These are phyloP conservation scores for Schoenoplectus tabernaemontani DNA, from an alignment of 202 grass and related monocot species.

Conservation along the genomic window DNA sequence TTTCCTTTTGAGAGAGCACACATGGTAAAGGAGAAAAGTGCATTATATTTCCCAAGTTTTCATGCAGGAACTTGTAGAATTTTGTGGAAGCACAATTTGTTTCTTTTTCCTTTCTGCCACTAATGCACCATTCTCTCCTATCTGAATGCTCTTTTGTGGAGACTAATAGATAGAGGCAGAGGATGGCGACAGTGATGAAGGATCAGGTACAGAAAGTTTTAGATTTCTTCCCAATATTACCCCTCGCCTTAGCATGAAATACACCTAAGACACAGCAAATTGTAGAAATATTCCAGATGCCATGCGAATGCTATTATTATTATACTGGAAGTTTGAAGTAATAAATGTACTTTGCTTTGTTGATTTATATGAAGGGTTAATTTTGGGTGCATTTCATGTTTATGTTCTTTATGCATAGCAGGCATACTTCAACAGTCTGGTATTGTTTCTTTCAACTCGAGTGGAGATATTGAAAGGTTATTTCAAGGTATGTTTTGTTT, in stretches of 20 bases:
- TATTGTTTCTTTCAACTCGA: conserved; percentile 64
- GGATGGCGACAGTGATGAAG: background rate
- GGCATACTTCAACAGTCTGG: conserved; percentile 92
- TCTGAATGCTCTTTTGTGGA: too few species aligned
- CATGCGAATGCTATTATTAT: background rate
- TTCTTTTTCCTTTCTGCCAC: too few species aligned
- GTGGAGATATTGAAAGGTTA: conserved; percentile 81
- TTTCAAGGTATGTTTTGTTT: conserved; percentile 52
- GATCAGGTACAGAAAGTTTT: conserved; percentile 3
- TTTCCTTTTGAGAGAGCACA: too few species aligned
- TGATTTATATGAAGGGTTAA: background rate
- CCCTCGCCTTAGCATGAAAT: background rate
- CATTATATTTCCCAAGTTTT: too few species aligned
- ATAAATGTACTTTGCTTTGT: background rate
- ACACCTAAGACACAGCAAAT: background rate
- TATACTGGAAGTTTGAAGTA: background rate
- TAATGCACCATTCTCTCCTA: too few species aligned
- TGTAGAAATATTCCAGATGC: background rate
- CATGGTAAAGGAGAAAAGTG: too few species aligned
- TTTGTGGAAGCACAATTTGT: too few species aligned
- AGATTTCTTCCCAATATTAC: background rate
- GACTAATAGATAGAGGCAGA: too few species aligned
- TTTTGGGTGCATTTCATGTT: background rate
- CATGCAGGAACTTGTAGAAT: too few species aligned
- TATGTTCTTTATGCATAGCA: conserved; percentile 39